Base-by-base conservation (phyloP, 768 basidiomycete genomes). In the Aureoboletus auriporus region DNA sequence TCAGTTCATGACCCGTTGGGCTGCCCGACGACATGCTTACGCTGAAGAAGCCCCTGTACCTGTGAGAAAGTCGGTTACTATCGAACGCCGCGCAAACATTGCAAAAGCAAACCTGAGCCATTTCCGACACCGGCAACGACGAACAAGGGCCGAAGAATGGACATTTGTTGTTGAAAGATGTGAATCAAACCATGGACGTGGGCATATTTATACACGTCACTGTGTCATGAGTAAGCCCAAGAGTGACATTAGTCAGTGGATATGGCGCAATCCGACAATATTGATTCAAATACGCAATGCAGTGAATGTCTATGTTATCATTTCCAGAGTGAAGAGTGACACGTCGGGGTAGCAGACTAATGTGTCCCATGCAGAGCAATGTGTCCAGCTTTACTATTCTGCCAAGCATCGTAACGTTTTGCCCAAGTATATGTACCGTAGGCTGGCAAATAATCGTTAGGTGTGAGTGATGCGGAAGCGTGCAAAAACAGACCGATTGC, bases 361-460 rank as follows among this genome's bases (percentile, higher is more conserved):
- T 64, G 60, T 3, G 57, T 42, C 33, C 59, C 64, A 38, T 67
- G 65, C n/a, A 68, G 38, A 6, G 83, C 84, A 51, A 84, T 58
- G 57, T 89, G 87, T 30, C 83, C 89, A n/a, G 80, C 88, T 71
- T 91, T 91, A 76, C 83, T 86, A 66, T 88, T 84, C 60, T 80
- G 73, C 72, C 73, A 86, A 31, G 69, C 70, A 50, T 86, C 79
- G 62, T 77, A 79, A 48, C 68, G 71, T 65, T 84, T 89, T 23
- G 83, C 89, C 88, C 89, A 93, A 6, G 79, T 66, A 68, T 93
- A 93, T 30, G 82, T 77, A 20, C 75, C 79, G 59, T 90, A 92
- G 45, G 86, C 91, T 93, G 23, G 47, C 6, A 38, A 23, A 5
- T 11, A 38, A 28, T 33, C 23, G 16, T 45, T 34, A 49, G 44